Conservation (phyloP, 1,284 basidiomycete genomes). For the Moniliella sp. region DNA sequence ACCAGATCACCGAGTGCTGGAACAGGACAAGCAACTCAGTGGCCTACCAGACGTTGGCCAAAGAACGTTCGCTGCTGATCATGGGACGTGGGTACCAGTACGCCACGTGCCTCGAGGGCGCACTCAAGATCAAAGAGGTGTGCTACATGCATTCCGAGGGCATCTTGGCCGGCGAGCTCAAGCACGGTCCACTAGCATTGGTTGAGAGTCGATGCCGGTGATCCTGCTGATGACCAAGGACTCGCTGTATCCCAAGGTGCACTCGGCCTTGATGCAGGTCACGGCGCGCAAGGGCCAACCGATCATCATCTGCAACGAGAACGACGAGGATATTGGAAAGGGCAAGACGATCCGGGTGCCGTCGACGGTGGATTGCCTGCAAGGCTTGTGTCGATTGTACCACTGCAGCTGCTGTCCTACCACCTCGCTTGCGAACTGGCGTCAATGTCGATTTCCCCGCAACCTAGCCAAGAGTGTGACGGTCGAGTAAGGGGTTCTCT, state of each 20-base stretch:
- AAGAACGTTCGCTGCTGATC: constrained; percentile 70
- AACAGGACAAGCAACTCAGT: constrained; percentile 60
- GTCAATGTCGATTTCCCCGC: constrained; percentile 94
- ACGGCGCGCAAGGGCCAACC: constrained; percentile 87
- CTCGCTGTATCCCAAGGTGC: constrained; percentile 91
- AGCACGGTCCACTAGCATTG: constrained; percentile 89
- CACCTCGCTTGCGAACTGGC: constrained; percentile 82
- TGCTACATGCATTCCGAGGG: constrained; percentile 38
- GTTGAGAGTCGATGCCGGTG: constrained; percentile 83
- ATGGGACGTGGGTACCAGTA: constrained; percentile 97
- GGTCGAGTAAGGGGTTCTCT: no score
- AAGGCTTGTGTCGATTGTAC: constrained; percentile 92
- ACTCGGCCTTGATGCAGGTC: constrained; percentile 83
- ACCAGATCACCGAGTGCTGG: constrained; percentile 74
- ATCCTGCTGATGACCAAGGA: constrained; percentile 91
- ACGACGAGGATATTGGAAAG: constrained; percentile 59
- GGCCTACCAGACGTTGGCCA: constrained; percentile 53
- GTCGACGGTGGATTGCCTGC: constrained; percentile 75
- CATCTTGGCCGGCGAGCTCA: constrained; percentile 90
- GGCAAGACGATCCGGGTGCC: constrained; percentile 56
- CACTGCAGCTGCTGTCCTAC: constrained; percentile 83
- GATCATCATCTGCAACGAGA: constrained; percentile 82
- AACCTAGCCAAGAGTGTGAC: constrained; percentile 47
- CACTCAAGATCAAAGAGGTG: constrained; percentile 98
- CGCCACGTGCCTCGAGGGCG: constrained; percentile 91